These are phyloP conservation scores for Podaxis pistillaris DNA, from an alignment of 768 basidiomycete genomes.

Conservation along the genomic window DNA sequence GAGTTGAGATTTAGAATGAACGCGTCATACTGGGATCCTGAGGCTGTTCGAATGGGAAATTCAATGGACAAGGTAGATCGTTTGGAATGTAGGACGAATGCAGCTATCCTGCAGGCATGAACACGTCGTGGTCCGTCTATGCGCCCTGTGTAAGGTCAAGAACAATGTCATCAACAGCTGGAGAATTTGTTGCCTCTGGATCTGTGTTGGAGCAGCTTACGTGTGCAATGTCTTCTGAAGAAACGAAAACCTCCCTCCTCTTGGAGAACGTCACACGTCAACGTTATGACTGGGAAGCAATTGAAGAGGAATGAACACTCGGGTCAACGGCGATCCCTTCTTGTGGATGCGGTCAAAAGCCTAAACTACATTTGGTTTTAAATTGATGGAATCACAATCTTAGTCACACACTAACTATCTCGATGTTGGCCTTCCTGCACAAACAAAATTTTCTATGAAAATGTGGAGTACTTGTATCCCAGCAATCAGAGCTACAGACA, in stretches of 20 bases:
- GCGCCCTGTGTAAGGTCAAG: too few species aligned
- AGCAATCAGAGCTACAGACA: not conserved
- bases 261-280: not conserved
- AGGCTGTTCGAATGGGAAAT: not conserved
- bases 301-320: not conserved
- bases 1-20: not conserved
- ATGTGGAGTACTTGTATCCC: not conserved
- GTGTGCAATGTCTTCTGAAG: not conserved
- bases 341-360: not conserved
- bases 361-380: not conserved
- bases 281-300: not conserved
- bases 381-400: not conserved
- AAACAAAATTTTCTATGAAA: not conserved
- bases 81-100: too few species aligned
- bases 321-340: not conserved
- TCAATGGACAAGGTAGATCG: not conserved
- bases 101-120: too few species aligned
- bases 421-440: not conserved
- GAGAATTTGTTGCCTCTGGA: too few species aligned
- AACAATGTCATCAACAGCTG: too few species aligned
- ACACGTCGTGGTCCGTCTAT: too few species aligned
- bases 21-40: not conserved
- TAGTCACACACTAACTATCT: not conserved
- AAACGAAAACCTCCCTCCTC: not conserved
- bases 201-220: not conserved